These are phyloP conservation scores for Chalciporus pseudorubinellus DNA, from an alignment of 768 basidiomycete species.

Conservation along the genomic window DNA sequence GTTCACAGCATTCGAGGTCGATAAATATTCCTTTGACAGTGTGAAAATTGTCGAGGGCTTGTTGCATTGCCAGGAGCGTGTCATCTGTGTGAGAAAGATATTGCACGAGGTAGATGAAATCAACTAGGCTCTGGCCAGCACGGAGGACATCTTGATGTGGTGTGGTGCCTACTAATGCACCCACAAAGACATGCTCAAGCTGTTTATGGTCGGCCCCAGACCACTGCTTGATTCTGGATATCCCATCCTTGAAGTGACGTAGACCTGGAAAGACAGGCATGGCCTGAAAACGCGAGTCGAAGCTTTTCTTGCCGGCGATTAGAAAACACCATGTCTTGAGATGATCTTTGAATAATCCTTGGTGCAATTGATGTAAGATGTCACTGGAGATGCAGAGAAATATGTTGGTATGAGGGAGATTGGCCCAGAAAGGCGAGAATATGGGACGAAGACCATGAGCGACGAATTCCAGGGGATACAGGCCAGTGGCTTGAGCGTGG, in stretches of 20 bases:
- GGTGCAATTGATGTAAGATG: conserved; percentile 47
- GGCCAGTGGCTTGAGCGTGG: too few species aligned
- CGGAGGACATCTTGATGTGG: neutral
- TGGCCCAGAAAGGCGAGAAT: conserved; percentile 12
- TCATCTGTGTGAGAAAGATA: conserved; percentile 30
- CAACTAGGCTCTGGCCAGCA: conserved; percentile 20
- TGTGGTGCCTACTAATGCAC: neutral
- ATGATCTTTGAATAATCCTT: conserved; percentile 47
- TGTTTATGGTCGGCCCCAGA: conserved; percentile 32
- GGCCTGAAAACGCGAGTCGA: conserved; percentile 14
- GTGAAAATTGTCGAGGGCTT: conserved; percentile 29
- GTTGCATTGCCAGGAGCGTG: conserved; percentile 26
- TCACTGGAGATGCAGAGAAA: conserved; percentile 35
- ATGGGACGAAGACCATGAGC: conserved; percentile 10
- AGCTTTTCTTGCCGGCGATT: conserved; percentile 4
- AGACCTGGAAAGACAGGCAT: conserved; percentile 8
- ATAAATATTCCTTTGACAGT: conserved; percentile 30
- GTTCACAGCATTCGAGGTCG: conserved; percentile 18
- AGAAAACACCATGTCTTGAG: conserved; percentile 34
- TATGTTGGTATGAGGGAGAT: conserved; percentile 18
- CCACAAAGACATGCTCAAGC: conserved; percentile 36
- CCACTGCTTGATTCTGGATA: conserved; percentile 31
- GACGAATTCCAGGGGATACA: too few species aligned
- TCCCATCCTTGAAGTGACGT: conserved; percentile 30
- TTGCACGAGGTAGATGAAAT: conserved; percentile 40